Evolutionary conservation across 768 basidiomycete genomes (phyloP).

Genomic region (Tulasnella sp.): DNA sequence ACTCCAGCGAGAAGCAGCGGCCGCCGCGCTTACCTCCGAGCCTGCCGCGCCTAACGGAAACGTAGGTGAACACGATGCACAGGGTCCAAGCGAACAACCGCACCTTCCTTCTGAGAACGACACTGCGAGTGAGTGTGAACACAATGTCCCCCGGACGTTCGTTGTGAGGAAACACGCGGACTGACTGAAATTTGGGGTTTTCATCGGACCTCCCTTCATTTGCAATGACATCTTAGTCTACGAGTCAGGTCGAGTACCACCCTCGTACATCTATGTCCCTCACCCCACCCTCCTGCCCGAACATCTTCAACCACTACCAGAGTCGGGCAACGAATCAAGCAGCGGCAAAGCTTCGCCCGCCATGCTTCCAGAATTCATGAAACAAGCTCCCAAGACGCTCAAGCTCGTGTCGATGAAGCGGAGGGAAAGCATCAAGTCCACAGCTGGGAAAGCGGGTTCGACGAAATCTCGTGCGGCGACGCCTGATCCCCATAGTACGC

Average conservation of each 20-base stretch:
- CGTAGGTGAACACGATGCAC: not conserved
- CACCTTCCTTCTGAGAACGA: not conserved
- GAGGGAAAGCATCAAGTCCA: not conserved
- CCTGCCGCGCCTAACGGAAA: not conserved
- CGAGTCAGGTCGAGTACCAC: not conserved
- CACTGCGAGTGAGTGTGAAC: not conserved
- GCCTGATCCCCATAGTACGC: not conserved
- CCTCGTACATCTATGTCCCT: conserved; percentile 5
- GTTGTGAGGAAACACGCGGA: not conserved
- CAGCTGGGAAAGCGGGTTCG: not conserved
- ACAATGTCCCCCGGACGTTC: not conserved
- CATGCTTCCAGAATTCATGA: not conserved
- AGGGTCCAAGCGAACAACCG: not conserved
- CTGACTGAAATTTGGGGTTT: not conserved
- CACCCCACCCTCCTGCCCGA: conserved; percentile 1
- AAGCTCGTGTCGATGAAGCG: conserved; percentile 5
- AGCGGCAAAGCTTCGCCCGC: not conserved
- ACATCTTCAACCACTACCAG: not conserved
- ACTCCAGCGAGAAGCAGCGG: not conserved
- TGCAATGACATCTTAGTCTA: not conserved
- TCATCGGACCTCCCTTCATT: not conserved
- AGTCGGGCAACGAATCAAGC: not conserved
- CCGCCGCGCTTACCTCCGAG: not conserved
- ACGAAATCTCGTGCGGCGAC: not conserved
- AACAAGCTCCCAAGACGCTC: not conserved